Evolutionary conservation across 164 flowering plant genomes (phyloP), one percentile per base, ranked within the genome.

Genomic region (Macadamia tetraphylla): DNA sequence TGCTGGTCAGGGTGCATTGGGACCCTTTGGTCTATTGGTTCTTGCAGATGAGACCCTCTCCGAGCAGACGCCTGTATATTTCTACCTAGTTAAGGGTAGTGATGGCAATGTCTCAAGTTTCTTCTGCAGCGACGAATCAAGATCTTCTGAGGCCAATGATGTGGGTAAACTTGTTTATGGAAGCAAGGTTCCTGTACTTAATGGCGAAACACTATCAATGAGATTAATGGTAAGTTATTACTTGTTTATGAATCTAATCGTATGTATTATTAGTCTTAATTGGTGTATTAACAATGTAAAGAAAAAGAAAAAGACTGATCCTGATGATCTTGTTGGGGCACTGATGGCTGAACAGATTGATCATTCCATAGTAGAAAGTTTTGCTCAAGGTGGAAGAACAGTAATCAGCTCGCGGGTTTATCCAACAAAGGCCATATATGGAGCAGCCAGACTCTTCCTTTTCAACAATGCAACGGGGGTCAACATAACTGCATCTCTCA

Each of bases 1-100:
- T 10, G 78, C 81, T 1, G 77, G 77, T 57, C 79, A 92, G 42
- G 88, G 93, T 3, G 79, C 82, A 32, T 60, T 91, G 52, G 98
- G 98, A 12, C 98, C 97, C 3, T 94, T 94, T 56, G 98, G 98
- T 13, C 60, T 94, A 13, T 71, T 87, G 46, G 87, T 94, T n/a
- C 81, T 87, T 18, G 85, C 96, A 1, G 92, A 86, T 69, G 71
- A 79, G 1, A 60, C 31, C 58, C 84, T 55, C 1, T 23, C 76
- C 0, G 98, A 94, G 80, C 88, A 86, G 65, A 94, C 96, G 3
- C 89, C 96, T 0, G 82, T 90, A 9, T 91, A 84, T 62, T 94
- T 94, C 77, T 90, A 90, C 69, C 56, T 91, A 44, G 81, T 78
- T 3, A 90, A 86, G 75, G 87, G 81, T 40, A 43, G 62, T 3